Percentiles rank a stretch among this genome's conserved stretches.
phyloP scores from a whole-genome alignment of 805 yeast species.

The Pichia sporocuriosa region DNA sequence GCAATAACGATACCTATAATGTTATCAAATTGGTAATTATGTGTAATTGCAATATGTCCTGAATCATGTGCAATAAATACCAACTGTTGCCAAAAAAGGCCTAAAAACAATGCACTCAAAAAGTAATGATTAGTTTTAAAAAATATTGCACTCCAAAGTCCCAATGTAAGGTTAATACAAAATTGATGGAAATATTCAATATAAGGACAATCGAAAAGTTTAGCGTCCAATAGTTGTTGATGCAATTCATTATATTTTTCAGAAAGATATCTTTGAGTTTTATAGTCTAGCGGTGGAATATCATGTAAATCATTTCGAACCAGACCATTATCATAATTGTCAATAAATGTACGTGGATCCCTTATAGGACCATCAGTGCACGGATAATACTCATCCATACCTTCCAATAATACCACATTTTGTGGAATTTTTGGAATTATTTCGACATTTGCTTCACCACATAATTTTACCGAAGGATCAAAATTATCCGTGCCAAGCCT shows the following conservation, averaged over 20 bases:
- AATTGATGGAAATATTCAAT: conserved; percentile 66
- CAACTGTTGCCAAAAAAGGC: conserved; percentile 83
- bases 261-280: conserved; percentile 55
- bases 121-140: conserved; percentile 40
- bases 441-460: conserved; percentile 37
- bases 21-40: conserved; percentile 70
- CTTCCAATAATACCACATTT: conserved; percentile 35
- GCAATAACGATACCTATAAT: conserved; percentile 68
- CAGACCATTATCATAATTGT: conserved; percentile 50
- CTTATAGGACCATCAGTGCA: conserved; percentile 30
- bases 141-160: conserved; percentile 42
- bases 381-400: conserved; percentile 34
- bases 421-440: conserved; percentile 50
- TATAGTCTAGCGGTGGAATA: conserved; percentile 60
- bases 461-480: conserved; percentile 13
- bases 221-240: conserved; percentile 43
- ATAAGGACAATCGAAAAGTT: conserved; percentile 68
- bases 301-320: conserved; percentile 48
- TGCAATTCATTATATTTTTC: conserved; percentile 57
- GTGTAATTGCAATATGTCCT: conserved; percentile 80
- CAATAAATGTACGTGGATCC: conserved; percentile 50
- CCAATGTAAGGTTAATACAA: conserved; percentile 49
- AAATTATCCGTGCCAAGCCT: conserved; percentile 18
- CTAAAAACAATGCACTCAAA: conserved; percentile 59
- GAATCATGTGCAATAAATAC: conserved; percentile 88